A percentile compares a stretch with the other conserved stretches of the same genome.
These are phyloP conservation scores for Aspergillus piperis DNA, from an alignment of 2,329 filamentous ascomycete species.

Conservation along the genomic window DNA sequence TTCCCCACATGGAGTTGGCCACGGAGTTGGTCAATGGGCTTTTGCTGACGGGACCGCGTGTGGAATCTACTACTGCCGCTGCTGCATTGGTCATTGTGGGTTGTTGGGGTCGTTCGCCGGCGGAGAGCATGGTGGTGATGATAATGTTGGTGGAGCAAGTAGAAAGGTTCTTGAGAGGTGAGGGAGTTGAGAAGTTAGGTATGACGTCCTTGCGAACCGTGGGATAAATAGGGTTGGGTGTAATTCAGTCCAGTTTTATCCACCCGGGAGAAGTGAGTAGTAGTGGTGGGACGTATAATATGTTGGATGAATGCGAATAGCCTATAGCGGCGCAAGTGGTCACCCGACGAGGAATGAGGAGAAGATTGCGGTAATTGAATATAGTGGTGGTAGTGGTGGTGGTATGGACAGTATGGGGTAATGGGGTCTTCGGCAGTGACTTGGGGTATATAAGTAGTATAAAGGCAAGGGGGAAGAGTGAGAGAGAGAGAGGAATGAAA, in stretches of 20 bases:
- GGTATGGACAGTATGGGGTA: too few species aligned
- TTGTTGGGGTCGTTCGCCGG: constrained; percentile 40
- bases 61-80: constrained; percentile 24
- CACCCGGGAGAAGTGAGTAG: neutral
- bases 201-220: constrained; percentile 4
- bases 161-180: neutral
- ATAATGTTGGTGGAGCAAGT: neutral
- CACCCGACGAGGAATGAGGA: too few species aligned
- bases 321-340: neutral
- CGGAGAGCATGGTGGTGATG: constrained; percentile 40
- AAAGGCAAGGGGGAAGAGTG: too few species aligned
- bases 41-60: constrained; percentile 23
- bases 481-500: too few species aligned
- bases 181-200: neutral
- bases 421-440: too few species aligned
- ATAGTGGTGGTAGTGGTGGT: too few species aligned
- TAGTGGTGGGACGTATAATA: neutral
- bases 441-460: too few species aligned
- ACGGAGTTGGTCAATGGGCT: constrained; percentile 23
- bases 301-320: neutral
- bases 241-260: neutral
- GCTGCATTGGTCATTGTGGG: constrained; percentile 27
- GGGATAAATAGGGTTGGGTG: neutral
- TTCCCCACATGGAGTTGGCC: constrained; percentile 18
- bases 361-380: neutral